phyloP scores from a whole-genome alignment of 371 early-diverging fungal genomes.

The Haplosporangium sp. region DNA sequence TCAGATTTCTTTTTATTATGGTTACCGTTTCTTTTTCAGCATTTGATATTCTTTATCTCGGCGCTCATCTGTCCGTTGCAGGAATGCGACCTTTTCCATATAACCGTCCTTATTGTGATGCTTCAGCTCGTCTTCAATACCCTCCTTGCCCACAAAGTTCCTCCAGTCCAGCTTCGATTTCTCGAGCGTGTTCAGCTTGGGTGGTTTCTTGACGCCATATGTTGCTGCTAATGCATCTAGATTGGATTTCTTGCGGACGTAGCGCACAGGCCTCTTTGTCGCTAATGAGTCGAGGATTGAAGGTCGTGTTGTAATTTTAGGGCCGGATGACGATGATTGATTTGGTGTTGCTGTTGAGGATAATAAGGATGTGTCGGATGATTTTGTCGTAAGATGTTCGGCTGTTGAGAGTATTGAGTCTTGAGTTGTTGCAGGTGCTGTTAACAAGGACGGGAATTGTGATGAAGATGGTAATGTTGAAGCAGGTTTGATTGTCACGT shows the following conservation, averaged over 20 bases:
- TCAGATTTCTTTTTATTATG: not conserved
- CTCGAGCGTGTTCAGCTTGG: conserved; percentile 78
- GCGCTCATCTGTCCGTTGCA: conserved; percentile 47
- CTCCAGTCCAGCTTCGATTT: conserved; percentile 80
- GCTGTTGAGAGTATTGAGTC: conserved; percentile 14
- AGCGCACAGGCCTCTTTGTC: conserved; percentile 33
- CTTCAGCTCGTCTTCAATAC: conserved; percentile 73
- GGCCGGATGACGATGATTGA: not conserved
- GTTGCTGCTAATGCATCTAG: conserved; percentile 67
- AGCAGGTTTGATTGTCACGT: not conserved
- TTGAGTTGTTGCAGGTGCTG: not conserved
- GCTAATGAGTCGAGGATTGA: conserved; percentile 26
- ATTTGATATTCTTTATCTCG: conserved; percentile 29
- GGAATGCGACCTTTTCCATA: conserved; percentile 53
- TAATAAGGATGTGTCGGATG: not conserved
- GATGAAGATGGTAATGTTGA: not conserved
- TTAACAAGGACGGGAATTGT: not conserved
- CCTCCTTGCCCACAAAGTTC: conserved; percentile 71
- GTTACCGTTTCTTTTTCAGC: conserved; percentile 26
- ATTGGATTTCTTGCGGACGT: conserved; percentile 62
- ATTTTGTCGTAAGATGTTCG: not conserved
- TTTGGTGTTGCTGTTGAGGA: conserved; percentile 2
- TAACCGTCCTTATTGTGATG: conserved; percentile 78
- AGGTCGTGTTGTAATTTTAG: conserved; percentile 22
- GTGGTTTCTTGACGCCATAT: conserved; percentile 71